phyloP scores from a whole-genome alignment of 345 rosid genomes.

The Laguncularia racemosa region DNA sequence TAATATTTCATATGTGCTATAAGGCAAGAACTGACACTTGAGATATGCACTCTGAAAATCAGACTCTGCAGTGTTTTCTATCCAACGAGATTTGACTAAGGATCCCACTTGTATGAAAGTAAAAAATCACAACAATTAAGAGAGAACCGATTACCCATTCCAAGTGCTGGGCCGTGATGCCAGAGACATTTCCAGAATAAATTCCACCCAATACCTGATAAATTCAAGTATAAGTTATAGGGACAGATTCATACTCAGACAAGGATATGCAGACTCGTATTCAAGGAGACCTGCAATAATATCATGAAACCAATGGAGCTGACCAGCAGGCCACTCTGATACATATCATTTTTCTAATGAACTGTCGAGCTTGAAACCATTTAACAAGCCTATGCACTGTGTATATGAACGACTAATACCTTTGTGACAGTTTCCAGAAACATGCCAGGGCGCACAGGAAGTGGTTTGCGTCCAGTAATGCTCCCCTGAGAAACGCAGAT shows the following conservation, averaged over 20 bases:
- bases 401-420: constrained; percentile 27
- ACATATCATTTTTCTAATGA: not conserved
- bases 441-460: constrained; percentile 94
- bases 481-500: constrained; percentile 41
- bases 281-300: too few species aligned
- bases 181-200: constrained; percentile 69
- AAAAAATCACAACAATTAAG: not conserved
- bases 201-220: constrained; percentile 83
- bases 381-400: not conserved
- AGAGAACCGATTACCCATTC: constrained; percentile 60
- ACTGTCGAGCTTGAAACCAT: not conserved
- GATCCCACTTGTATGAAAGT: not conserved
- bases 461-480: constrained; percentile 67
- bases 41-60: not conserved
- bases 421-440: constrained; percentile 90
- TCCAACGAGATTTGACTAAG: too few species aligned
- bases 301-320: too few species aligned
- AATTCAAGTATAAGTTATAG: constrained; percentile 8
- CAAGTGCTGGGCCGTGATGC: constrained; percentile 88
- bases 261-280: too few species aligned
- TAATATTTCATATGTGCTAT: not conserved
- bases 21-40: not conserved
- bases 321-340: too few species aligned
- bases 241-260: not conserved
- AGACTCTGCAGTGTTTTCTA: not conserved